Evolutionary conservation across 2,329 filamentous ascomycete species (phyloP).

Genomic region (Domatiomyces catenatus): DNA sequence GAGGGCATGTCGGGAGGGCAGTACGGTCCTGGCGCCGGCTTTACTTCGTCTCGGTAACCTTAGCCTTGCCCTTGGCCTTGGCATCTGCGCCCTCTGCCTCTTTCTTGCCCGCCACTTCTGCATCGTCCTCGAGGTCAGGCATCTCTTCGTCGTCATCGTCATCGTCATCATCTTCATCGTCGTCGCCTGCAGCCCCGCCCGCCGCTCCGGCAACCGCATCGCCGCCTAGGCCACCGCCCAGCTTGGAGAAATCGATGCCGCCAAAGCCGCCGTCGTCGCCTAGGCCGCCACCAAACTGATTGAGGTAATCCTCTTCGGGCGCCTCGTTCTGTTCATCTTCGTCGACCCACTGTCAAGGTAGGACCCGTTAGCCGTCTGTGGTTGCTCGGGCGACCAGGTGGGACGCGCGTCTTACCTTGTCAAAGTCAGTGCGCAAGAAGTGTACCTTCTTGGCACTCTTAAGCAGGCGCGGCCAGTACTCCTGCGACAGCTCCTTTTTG

Average conservation of each 20-base stretch:
- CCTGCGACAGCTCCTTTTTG: slow-evolving; percentile 91
- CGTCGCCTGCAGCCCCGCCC: slow-evolving; percentile 20
- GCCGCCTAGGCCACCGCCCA: slow-evolving; percentile 46
- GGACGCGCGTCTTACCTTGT: slow-evolving; percentile 49
- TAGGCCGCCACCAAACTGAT: slow-evolving; percentile 39
- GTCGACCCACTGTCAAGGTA: slow-evolving; percentile 58
- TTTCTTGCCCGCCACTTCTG: slow-evolving; percentile 27
- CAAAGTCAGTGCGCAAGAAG: slow-evolving; percentile 97
- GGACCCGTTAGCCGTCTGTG: background rate
- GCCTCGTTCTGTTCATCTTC: slow-evolving; percentile 95
- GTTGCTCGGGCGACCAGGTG: background rate
- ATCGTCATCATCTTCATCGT: slow-evolving; percentile 34
- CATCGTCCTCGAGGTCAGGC: slow-evolving; percentile 59
- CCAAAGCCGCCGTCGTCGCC: slow-evolving; percentile 34
- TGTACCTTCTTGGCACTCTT: slow-evolving; percentile 83
- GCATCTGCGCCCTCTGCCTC: slow-evolving; percentile 23
- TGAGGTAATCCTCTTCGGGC: slow-evolving; percentile 56
- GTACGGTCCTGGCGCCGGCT: background rate
- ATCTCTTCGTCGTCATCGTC: slow-evolving; percentile 66
- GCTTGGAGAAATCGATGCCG: slow-evolving; percentile 81
- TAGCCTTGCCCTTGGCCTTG: slow-evolving; percentile 23
- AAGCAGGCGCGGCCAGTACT: slow-evolving; percentile 89
- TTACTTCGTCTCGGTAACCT: slow-evolving; percentile 6
- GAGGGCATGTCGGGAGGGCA: no score
- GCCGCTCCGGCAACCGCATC: slow-evolving; percentile 23